Conservation (phyloP, 2,329 filamentous ascomycete species). For the Colletotrichum incanum region DNA sequence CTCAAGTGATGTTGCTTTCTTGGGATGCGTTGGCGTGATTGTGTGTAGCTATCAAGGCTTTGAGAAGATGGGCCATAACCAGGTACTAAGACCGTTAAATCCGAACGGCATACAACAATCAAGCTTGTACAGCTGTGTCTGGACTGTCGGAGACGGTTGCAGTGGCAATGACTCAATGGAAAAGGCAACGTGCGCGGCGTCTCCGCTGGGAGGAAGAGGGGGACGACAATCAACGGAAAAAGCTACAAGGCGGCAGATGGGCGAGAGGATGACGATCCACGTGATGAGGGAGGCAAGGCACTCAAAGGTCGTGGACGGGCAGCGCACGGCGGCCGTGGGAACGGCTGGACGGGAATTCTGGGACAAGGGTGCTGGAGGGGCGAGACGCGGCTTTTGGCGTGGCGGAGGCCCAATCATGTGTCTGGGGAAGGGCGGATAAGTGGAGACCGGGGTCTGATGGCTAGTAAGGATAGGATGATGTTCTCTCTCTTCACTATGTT, state of each 20-base stretch:
- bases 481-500: neutral
- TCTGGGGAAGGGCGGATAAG: neutral
- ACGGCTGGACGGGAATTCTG: neutral
- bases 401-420: slow-evolving; percentile 7
- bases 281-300: neutral
- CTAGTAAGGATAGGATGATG: neutral
- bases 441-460: neutral
- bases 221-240: neutral
- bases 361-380: neutral
- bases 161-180: neutral
- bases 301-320: neutral
- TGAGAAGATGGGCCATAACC: neutral
- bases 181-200: neutral
- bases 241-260: neutral
- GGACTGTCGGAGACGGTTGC: neutral
- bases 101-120: too few relatives aligned
- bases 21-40: neutral
- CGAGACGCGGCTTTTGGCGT: neutral
- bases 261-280: neutral
- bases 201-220: neutral
- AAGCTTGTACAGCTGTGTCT: neutral
- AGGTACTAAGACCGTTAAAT: neutral
- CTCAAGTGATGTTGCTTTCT: neutral
- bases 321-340: neutral
- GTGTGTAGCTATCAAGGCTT: too few relatives aligned